These are phyloP conservation scores for Pulchroboletus neoregius DNA, from an alignment of 1,284 basidiomycete species.

Conservation along the genomic window DNA sequence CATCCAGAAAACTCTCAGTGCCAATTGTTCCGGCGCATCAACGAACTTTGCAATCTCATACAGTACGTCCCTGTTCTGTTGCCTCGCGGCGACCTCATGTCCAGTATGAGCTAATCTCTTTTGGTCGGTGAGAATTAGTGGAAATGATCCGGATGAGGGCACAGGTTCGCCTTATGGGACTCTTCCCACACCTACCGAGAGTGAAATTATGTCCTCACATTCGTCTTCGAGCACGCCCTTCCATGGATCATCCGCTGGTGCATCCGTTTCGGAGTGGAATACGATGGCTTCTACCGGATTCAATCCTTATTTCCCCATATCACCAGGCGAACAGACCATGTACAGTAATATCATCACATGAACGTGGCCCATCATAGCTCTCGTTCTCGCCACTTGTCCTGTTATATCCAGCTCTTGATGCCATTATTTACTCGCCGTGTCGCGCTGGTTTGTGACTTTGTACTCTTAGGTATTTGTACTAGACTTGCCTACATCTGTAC, in stretches of 20 bases:
- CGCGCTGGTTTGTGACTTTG: conserved; percentile 35
- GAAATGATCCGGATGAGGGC: conserved; percentile 43
- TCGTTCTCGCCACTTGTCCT: neutral
- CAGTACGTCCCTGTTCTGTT: conserved; percentile 48
- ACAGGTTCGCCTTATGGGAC: conserved; percentile 39
- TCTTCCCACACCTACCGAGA: conserved; percentile 54
- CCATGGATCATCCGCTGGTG: conserved; percentile 35
- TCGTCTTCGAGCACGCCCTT: conserved; percentile 55
- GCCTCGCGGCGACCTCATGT: conserved; percentile 32
- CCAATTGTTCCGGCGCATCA: conserved; percentile 53
- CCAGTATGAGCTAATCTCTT: conserved; percentile 31
- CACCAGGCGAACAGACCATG: conserved; percentile 43
- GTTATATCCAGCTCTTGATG: conserved; percentile 17
- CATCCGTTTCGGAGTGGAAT: conserved; percentile 59
- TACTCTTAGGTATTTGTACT: conserved; percentile 29
- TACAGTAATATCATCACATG: conserved; percentile 54
- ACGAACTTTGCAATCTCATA: conserved; percentile 59
- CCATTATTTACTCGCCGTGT: conserved; percentile 31
- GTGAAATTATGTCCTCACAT: conserved; percentile 64
- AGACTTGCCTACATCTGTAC: conserved; percentile 31
- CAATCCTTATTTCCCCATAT: conserved; percentile 65
- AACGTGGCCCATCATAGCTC: conserved; percentile 12
- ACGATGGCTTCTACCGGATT: conserved; percentile 52
- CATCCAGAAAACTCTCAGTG: conserved; percentile 55
- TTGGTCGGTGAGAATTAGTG: conserved; percentile 36